Evolutionary conservation across 2,329 filamentous ascomycete species (phyloP), one percentile per base, ranked within the genome.

Genomic region (Pyricularia sp.): DNA sequence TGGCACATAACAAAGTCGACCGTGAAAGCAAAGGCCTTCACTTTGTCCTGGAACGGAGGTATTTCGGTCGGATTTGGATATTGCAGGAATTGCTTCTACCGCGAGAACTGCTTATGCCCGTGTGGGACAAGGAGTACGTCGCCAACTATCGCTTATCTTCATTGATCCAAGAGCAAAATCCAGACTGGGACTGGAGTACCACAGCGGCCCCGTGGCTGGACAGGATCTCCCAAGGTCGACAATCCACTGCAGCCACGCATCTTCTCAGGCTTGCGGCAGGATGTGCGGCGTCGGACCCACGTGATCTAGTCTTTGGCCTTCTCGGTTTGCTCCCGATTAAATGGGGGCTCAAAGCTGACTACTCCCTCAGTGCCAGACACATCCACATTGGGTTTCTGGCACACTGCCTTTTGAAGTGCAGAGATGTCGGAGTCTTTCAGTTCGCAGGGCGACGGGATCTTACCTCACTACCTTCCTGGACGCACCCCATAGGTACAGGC

Each of bases 61-160:
- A 71, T 11, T 71, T 69, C 58, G 55, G 61, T 9, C 67, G 70
- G 17, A 68, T 70, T 20, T 71, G 70, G 70, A 59, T 69, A 9
- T 64, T 71, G 11, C 70, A 71, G 30, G 70, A 71, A 31, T 63
- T 70, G n/a, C 28, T 68, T 4, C 63, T 68, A 3, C 58, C 70
- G 3, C 26, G 23, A 12, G 17, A 50, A 33, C 10, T 55, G 1
- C 12, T 64, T 23, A 50, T 68, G 9, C 67, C 31, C 23, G 26
- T 68, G 26, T 14, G 67, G 31, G 30, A 64, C 14, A 55, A 20
- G 20, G 67, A 68, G 3, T 64, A 64, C 30, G 14, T 68, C 7
- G 31, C 31, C 3, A 59, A 50, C 20, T 23, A n/a, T n/a, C 20
- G 58, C 30, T 12, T 25, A 25, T 7, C 12, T n/a, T 33, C 65